Percentiles rank a stretch among this genome's conserved stretches.
These are phyloP conservation scores for Fusarium decemcellulare DNA, from an alignment of 2,329 filamentous ascomycete species.

Conservation along the genomic window DNA sequence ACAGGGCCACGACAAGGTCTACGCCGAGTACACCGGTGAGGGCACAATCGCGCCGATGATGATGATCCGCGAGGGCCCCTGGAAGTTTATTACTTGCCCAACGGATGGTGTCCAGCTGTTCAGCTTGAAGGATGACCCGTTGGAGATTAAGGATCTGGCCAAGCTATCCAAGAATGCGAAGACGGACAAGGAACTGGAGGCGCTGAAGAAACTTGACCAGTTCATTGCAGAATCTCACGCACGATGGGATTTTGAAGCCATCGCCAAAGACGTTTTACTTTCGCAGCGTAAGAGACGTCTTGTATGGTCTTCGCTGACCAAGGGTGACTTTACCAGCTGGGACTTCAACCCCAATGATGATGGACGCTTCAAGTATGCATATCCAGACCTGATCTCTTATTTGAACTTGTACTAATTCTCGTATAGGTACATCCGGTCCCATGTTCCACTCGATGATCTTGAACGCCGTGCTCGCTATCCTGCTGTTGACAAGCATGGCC, in stretches of 20 bases:
- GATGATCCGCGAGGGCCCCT: conserved; percentile 91
- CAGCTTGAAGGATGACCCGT: conserved; percentile 82
- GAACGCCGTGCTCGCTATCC: conserved; percentile 84
- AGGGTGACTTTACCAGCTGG: conserved; percentile 85
- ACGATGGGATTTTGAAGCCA: conserved; percentile 86
- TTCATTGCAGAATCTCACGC: conserved; percentile 72
- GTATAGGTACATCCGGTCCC: conserved; percentile 84
- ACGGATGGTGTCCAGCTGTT: conserved; percentile 88
- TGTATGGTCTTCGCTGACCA: conserved; percentile 83
- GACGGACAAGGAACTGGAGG: conserved; percentile 61
- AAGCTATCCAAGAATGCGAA: conserved; percentile 66
- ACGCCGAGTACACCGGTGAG: conserved; percentile 95
- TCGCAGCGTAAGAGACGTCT: conserved; percentile 85
- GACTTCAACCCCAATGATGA: conserved; percentile 85
- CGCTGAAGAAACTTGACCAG: conserved; percentile 74
- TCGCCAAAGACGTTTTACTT: conserved; percentile 80
- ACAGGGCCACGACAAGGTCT: conserved; percentile 83
- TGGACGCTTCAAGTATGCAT: conserved; percentile 47
- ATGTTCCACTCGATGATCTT: conserved; percentile 84
- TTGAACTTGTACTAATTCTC: conserved; percentile 40
- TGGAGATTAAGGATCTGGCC: conserved; percentile 69
- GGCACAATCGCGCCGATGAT: conserved; percentile 90
- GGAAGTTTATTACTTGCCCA: conserved; percentile 92
- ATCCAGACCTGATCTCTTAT: no score
- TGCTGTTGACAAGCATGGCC: conserved; percentile 61